Conservation (phyloP, 257 asterid species). For the Penstemon eatonii region DNA sequence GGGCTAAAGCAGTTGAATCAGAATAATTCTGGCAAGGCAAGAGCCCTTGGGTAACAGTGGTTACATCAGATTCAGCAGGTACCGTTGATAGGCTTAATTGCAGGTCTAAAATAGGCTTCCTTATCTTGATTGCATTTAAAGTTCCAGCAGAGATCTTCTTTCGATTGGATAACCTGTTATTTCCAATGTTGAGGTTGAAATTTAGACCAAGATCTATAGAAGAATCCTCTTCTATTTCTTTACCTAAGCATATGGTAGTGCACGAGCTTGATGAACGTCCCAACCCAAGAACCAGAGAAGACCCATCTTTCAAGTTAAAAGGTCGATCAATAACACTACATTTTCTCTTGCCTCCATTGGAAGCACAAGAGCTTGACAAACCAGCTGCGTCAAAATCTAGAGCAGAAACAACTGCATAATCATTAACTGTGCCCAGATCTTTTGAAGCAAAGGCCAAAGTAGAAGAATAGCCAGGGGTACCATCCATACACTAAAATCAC, state of each 20-base stretch:
- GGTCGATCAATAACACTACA: conserved; percentile 22
- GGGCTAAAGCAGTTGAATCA: conserved; percentile 28
- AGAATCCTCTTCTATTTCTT: conserved; percentile 47
- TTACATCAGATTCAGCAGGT: conserved; percentile 49
- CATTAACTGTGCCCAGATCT: conserved; percentile 31
- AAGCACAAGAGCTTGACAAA: conserved; percentile 24
- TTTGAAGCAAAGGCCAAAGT: conserved; percentile 33
- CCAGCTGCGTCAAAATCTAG: conserved; percentile 31
- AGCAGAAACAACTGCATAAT: conserved; percentile 23
- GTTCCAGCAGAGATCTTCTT: conserved; percentile 27
- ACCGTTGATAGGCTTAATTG: conserved; percentile 58
- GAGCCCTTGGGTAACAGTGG: conserved; percentile 39
- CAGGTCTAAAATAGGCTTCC: conserved; percentile 49
- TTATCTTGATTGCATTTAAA: conserved; percentile 23
- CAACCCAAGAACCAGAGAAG: conserved; percentile 51
- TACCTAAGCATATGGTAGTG: conserved; percentile 39
- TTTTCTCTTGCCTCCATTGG: conserved; percentile 50
- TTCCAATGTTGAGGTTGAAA: conserved; percentile 35
- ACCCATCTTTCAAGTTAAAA: conserved; percentile 36
- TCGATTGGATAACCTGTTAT: conserved; percentile 12
- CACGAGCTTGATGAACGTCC: conserved; percentile 44
- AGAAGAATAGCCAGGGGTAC: conserved; percentile 34
- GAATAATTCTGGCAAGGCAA: conserved; percentile 27
- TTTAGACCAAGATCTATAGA: conserved; percentile 48
- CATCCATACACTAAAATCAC: conserved; percentile 53